These are phyloP conservation scores for Zea luxurians DNA, from an alignment of 176 grass and related monocot species.

Conservation along the genomic window DNA sequence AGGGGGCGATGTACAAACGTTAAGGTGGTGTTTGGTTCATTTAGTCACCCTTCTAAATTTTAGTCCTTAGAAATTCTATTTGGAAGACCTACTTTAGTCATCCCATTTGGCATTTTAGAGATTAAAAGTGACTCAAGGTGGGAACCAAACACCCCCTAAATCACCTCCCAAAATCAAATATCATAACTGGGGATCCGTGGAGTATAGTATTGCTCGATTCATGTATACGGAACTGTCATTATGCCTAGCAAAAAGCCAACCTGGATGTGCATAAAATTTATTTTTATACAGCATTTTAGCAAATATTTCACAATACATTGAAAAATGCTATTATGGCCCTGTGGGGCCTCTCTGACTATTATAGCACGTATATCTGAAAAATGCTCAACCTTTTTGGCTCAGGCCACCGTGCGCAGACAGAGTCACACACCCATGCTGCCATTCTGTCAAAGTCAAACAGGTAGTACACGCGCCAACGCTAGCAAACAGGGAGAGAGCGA, in stretches of 20 bases:
- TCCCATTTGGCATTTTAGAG: no score
- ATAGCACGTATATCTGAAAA: no score
- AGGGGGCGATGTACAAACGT: conserved; percentile 10
- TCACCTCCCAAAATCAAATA: conserved; percentile 1
- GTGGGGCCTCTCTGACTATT: no score
- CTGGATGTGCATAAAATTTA: not conserved
- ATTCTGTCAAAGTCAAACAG: not conserved
- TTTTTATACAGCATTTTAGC: not conserved
- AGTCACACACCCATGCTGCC: not conserved
- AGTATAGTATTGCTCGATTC: not conserved
- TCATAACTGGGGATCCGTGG: not conserved
- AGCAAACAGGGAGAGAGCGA: not conserved
- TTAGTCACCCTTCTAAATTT: no score
- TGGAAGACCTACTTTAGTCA: no score
- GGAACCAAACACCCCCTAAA: no score
- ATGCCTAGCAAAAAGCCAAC: not conserved
- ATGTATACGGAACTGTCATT: conserved; percentile 1
- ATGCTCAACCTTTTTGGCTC: not conserved
- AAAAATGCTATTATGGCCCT: not conserved
- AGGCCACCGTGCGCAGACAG: not conserved
- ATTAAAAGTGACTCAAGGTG: no score
- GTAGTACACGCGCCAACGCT: not conserved
- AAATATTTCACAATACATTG: conserved; percentile 18
- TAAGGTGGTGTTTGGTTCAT: not conserved
- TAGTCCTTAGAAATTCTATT: no score